A percentile compares a stretch with the other conserved stretches of the same genome.
Conservation (phyloP, 2,329 filamentous ascomycete species). For the Cercospora sesami region DNA sequence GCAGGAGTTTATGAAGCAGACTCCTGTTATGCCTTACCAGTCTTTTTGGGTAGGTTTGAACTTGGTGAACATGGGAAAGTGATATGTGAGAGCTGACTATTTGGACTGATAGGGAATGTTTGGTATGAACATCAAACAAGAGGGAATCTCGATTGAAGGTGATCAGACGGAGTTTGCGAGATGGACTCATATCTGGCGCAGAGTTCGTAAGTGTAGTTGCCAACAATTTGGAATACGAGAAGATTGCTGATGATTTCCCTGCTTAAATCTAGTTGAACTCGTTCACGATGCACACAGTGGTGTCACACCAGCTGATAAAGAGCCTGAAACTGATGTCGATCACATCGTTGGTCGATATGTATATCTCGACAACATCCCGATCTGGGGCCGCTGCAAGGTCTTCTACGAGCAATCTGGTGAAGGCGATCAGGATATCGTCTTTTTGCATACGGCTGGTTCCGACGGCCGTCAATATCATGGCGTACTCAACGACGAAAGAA, state of each 20-base stretch:
- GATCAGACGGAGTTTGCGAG: conserved; percentile 48
- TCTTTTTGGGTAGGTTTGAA: conserved; percentile 47
- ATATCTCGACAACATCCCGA: conserved; percentile 46
- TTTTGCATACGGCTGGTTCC: conserved; percentile 43
- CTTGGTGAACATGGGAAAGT: conserved; percentile 1
- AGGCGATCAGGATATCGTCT: conserved; percentile 49
- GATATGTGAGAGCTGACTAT: conserved; percentile 15
- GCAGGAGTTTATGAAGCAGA: conserved; percentile 49
- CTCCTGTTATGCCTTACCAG: conserved; percentile 48
- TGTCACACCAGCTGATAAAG: conserved; percentile 44
- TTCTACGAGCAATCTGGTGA: conserved; percentile 53
- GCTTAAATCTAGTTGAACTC: conserved; percentile 42
- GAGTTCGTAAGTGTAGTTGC: conserved; percentile 34
- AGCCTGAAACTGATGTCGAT: conserved; percentile 44
- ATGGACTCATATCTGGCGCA: conserved; percentile 51
- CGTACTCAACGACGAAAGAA: conserved; percentile 52
- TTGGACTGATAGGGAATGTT: conserved; percentile 34
- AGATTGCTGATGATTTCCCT: no score
- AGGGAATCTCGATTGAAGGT: conserved; percentile 51
- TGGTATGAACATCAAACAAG: conserved; percentile 52
- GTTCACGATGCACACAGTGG: conserved; percentile 51
- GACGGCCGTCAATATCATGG: conserved; percentile 54
- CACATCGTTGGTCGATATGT: conserved; percentile 51
- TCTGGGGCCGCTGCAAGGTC: conserved; percentile 52
- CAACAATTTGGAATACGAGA: no score